Base-by-base conservation (phyloP, 129 eudicot genomes). In the Escallonia rubra region DNA sequence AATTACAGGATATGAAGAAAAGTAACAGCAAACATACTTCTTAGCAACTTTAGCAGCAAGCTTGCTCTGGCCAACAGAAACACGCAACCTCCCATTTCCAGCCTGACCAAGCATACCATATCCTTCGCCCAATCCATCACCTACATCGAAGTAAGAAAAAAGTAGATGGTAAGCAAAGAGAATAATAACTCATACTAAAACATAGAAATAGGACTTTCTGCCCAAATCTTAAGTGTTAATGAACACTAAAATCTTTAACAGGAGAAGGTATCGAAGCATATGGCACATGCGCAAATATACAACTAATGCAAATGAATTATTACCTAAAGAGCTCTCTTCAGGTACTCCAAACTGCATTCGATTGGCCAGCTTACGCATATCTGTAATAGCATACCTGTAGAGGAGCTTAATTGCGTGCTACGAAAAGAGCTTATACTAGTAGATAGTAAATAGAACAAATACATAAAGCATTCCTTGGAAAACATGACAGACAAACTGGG, bases 31-130 rank as follows among this genome's bases (percentile, higher is more conserved):
- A 41, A 45, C 82, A 38, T 80, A 94, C 99, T 85, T 91, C 77
- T 87, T 91, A 50, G 97, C 90, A 59, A 85, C 97, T 91, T 87
- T 91, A 10, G 90, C 92, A 53, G 92, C 96, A 56, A 91, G 97
- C 69, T 81, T 85, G 83, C 87, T 91, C 59, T 86, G 93, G 72
- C 90, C 93, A 79, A 80, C 96, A 51, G 96, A 83, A 48, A 87
- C 92, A 55, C 94, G 90, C 68, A 91, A 73, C 78, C 85, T 91
- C 41, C 97, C 94, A 40, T 80, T 91, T 68, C 97, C 96, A 74
- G 97, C 93, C 65, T 91, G 97, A 49, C 96, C 97, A 58, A 91
- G 96, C 97, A 87, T 91, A 51, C 97, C 97, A 57, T 91, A 91
- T 38, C 97, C 97, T 83, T 87, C 97, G 56, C 96, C 97, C 47